These are phyloP conservation scores for Alnus rubra DNA, from an alignment of 306 rosid genomes.

Conservation along the genomic window DNA sequence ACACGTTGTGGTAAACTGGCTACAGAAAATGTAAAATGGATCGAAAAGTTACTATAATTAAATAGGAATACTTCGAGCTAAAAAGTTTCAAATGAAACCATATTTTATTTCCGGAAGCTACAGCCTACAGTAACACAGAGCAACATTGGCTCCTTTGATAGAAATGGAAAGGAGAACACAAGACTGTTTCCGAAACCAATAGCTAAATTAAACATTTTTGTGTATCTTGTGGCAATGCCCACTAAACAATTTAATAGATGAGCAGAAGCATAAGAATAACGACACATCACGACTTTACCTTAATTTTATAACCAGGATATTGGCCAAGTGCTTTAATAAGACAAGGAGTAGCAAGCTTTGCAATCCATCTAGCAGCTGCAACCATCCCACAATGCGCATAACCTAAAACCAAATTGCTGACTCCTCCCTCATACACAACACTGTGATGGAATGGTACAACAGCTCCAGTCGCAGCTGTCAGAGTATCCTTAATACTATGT, in stretches of 20 bases:
- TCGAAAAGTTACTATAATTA: not conserved
- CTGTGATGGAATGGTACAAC: constrained; percentile 92
- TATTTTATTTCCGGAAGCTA: not conserved
- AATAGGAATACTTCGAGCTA: not conserved
- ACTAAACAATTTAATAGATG: not conserved
- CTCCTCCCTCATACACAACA: constrained; percentile 83
- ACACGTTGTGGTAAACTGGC: not conserved
- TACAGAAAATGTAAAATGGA: not conserved
- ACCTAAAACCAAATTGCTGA: constrained; percentile 82
- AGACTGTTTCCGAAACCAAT: not conserved
- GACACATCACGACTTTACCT: constrained; percentile 40
- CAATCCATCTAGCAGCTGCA: constrained; percentile 98
- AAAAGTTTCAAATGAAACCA: not conserved
- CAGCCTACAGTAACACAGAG: not conserved
- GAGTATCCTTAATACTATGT: constrained; percentile 93
- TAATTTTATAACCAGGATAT: constrained; percentile 65
- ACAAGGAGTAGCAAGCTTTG: constrained; percentile 79
- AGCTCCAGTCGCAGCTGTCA: constrained; percentile 90
- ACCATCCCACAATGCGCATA: constrained; percentile 98
- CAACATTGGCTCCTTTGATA: not conserved
- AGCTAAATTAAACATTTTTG: not conserved
- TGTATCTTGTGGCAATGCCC: not conserved
- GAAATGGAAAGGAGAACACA: not conserved
- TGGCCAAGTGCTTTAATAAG: constrained; percentile 63
- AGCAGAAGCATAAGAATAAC: not conserved